Evolutionary conservation across 148 eudicot species (phyloP).

Genomic region (Simmondsia chinensis): DNA sequence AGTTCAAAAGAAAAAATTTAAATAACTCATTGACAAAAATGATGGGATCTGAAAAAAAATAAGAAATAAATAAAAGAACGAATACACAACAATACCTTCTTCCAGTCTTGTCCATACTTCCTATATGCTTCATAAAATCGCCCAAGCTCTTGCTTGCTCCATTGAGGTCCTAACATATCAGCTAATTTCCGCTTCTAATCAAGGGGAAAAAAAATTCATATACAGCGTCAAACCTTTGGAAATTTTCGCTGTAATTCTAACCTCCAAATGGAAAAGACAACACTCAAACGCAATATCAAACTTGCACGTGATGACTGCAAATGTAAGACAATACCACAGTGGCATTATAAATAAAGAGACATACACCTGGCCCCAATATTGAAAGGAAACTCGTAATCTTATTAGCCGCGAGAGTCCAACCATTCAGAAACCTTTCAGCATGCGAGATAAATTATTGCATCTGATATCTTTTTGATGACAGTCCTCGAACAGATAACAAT

Average conservation of each 20-base stretch:
- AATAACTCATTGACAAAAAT: no score
- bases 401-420: not conserved
- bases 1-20: no score
- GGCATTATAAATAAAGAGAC: not conserved
- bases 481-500: no score
- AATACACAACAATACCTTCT: conserved; percentile 42
- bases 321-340: not conserved
- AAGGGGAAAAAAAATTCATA: conserved; percentile 3
- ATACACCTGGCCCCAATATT: not conserved
- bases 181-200: conserved; percentile 44
- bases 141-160: conserved; percentile 51
- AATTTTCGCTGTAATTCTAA: not conserved
- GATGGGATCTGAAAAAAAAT: no score
- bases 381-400: not conserved
- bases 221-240: conserved; percentile 5
- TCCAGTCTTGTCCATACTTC: conserved; percentile 53
- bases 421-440: not conserved
- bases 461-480: no score
- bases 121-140: conserved; percentile 51
- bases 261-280: not conserved
- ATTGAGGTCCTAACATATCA: conserved; percentile 46
- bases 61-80: no score
- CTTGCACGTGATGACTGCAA: not conserved
- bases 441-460: not conserved
- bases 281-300: not conserved